Percentiles rank a stretch among this genome's conserved stretches.
These are phyloP conservation scores for Claviceps maximensis DNA, from an alignment of 2,329 filamentous ascomycete species.

Conservation along the genomic window DNA sequence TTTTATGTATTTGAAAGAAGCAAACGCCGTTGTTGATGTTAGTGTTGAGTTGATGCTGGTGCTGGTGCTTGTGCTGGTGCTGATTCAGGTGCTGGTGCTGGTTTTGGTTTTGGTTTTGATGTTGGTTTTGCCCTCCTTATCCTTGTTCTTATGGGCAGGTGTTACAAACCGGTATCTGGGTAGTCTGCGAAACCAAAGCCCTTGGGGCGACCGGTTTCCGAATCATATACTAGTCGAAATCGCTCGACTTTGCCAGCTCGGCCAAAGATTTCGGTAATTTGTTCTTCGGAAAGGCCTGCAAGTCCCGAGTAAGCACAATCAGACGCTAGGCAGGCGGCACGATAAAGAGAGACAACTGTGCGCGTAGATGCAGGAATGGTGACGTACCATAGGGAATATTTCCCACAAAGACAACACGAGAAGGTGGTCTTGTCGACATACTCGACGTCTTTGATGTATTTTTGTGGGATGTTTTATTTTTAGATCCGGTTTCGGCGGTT, in stretches of 20 bases:
- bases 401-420: slow-evolving; percentile 71
- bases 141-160: background rate
- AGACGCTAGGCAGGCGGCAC: background rate
- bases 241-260: slow-evolving; percentile 81
- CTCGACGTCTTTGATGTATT: slow-evolving; percentile 1
- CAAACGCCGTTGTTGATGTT: background rate
- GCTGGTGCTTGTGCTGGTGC: no score
- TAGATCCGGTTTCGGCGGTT: background rate
- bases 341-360: background rate
- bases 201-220: slow-evolving; percentile 86
- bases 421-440: slow-evolving; percentile 63
- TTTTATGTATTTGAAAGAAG: no score
- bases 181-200: slow-evolving; percentile 97
- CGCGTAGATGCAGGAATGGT: background rate
- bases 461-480: no score
- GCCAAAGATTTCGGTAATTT: slow-evolving; percentile 88
- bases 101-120: background rate
- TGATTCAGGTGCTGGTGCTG: no score
- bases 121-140: background rate
- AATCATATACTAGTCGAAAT: slow-evolving; percentile 89
- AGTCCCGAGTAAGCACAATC: slow-evolving; percentile 9
- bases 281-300: slow-evolving; percentile 86
- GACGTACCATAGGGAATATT: slow-evolving; percentile 67
- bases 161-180: slow-evolving; percentile 60
- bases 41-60: no score